Base-by-base conservation (phyloP, 257 asterid species). In the Solanum chmielewskii region DNA sequence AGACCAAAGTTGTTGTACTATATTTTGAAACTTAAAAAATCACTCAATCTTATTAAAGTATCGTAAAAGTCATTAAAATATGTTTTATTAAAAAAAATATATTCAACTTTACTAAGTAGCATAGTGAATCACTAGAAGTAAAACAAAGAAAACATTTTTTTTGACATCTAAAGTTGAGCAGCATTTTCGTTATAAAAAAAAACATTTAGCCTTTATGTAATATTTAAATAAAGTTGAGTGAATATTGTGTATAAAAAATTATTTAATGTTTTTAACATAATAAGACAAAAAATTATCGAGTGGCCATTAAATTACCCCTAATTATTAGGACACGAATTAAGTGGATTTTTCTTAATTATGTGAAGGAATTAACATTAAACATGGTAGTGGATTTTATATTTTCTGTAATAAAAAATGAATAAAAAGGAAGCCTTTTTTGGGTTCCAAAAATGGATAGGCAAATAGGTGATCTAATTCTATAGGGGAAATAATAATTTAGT, bases 391-490 rank as follows among this genome's bases (percentile, higher is more conserved):
- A 23, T 39, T 39, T 75, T 39, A 21, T 23, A 11, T 21, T 23
- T 71, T 71, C 3, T 73, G 12, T 37, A 20, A 2, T 10, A 39
- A 39, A 39, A 41, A 23, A 27, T 75, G 21, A 75, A 39, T 14
- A 12, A 41, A 75, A 75, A 75, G 33, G 11, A 86, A 39, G 84
- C 91, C 88, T 86, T 88, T 91, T 85, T 56, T 85, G 74, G 93
- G 92, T 91, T 91, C 90, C 78, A 70, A 35, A 80, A 31, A 47
- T 62, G 15, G 49, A 45, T 35, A 9, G 44, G 25, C 60, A 20
- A 56, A 44, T 45, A 16, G 56, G 45, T 83, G 86, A 33, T 56
- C 62, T 52, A 52, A 49, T 15, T 49, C 6, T 49, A 49, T 49
- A 49, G 60, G 60, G 0, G 2, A 6, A 16, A 16, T 16, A 6